Evolutionary conservation across 768 basidiomycete genomes (phyloP), one percentile per base, ranked within the genome.

Genomic region (Suillus weaverae): DNA sequence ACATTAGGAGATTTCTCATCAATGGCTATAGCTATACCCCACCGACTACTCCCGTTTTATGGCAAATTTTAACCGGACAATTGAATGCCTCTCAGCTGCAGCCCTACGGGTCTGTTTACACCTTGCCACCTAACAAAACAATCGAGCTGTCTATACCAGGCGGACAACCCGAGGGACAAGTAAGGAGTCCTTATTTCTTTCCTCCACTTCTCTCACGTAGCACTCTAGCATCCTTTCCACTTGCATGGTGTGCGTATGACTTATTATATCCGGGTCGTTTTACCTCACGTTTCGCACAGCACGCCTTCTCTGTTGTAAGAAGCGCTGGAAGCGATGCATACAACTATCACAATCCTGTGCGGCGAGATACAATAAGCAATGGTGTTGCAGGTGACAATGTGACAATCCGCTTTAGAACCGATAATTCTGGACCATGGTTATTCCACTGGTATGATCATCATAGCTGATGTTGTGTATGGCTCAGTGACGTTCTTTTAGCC

Each of bases 351-450:
- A 85, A 85, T 70, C 86, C 87, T 0, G 81, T 83, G 65, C 76
- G 75, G 61, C 76, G 85, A 48, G 87, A 89, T 68, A 85, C 84
- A 0, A 81, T 85, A 22, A 67, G 54, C 60, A 69, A 68, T 0
- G 79, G 68, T 22, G 35, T 57, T 35, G 39, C 71, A 3, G 72
- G 69, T 0, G 81, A 81, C 64, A 76, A 78, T 35, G 81, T 83
- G 18, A 83, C 84, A 3, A 80, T 91, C 56, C 83, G 87, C 10
- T 91, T 88, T 79, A 74, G 73, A 38, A 88, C 89, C 0, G 85
- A 92, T 70, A 90, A 89, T 73, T 81, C 87, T 1, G 89, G 89
- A 5, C 84, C 84, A 6, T 87, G 86, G 81, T 78, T 83, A 64
- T 70, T 83, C 55, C 81, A 81, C 55, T 82, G 78, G 70, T 73